Conservation (phyloP, 169 alveolate species). For the Amoebophrya sp. region DNA sequence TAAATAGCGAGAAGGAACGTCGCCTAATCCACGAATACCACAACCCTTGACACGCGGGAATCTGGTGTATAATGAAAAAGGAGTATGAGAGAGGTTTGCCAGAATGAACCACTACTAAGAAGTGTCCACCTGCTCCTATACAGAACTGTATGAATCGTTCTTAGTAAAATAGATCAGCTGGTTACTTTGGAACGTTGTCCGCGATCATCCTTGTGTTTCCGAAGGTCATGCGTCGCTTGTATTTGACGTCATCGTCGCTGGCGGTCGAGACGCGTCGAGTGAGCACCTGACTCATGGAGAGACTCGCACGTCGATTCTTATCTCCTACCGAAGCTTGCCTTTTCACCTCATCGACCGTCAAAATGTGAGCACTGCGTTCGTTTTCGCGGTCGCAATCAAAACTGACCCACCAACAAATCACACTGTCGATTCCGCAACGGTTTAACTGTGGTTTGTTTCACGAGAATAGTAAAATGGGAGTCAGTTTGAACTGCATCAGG, state of each 20-base stretch:
- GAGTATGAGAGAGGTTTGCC: too few relatives aligned
- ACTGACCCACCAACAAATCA: background rate
- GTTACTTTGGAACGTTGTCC: background rate
- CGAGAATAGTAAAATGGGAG: too few relatives aligned
- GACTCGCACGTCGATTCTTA: background rate
- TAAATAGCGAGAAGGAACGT: too few relatives aligned
- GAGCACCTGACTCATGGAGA: conserved; percentile 1
- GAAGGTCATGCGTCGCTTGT: background rate
- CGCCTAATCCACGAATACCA: too few relatives aligned
- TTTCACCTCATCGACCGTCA: background rate
- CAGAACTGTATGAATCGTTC: too few relatives aligned
- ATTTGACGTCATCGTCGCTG: background rate
- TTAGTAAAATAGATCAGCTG: too few relatives aligned
- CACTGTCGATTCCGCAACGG: background rate
- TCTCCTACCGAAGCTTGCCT: too few relatives aligned
- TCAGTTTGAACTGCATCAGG: too few relatives aligned
- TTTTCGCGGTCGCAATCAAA: background rate
- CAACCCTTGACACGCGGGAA: too few relatives aligned
- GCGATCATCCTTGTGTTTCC: background rate
- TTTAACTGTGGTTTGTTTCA: background rate
- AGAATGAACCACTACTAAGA: too few relatives aligned
- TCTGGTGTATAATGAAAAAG: too few relatives aligned
- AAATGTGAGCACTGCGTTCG: background rate
- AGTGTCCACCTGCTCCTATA: too few relatives aligned
- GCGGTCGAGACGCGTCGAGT: background rate